Evolutionary conservation across 768 basidiomycete genomes (phyloP), one percentile per base, ranked within the genome.

Genomic region (Auricularia heimuer): DNA sequence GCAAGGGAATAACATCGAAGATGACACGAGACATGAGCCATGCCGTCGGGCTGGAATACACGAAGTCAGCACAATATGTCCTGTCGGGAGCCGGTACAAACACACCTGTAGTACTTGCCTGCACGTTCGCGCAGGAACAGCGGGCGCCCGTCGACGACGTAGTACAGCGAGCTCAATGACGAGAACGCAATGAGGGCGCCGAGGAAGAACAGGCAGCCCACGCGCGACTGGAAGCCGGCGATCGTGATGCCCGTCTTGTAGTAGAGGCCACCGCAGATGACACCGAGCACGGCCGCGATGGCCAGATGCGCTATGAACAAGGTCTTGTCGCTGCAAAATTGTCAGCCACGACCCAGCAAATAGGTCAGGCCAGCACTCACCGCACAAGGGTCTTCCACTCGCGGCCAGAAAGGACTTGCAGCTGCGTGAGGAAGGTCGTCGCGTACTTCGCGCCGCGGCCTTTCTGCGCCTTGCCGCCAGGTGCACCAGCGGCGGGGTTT

Each of bases 161-260:
- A 94, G 73, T 93, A 91, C 65, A 98, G 74, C 0, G 95, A 93
- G 69, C 93, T 95, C 54, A 98, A 77, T 3, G 92, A 84, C 1
- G 92, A 93, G 76, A 98, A 97, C 0, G 95, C 92, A 61, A 97
- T 85, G 34, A 98, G 81, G 14, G 94, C 86, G 39, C 94, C 94
- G 70, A 97, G 73, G 85, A 98, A 98, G 81, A 98, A 97, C 51
- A 98, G 75, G 68, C 89, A 92, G 36, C 95, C 95, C n/a, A 98
- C 83, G 36, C 95, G 83, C 44, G 89, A 89, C 73, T 97, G 94
- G 81, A 97, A 97, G 1, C 94, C 94, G 33, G 94, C 90, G 67
- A 97, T 96, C 3, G 85, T 88, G 21, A 83, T 77, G 42, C 81
- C 83, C 0, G 92, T 94, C 35, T 94, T 73, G 76, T 80, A 98